Conservation (phyloP, 1,284 basidiomycete genomes). For the Apiotrichum veenhuisii region DNA sequence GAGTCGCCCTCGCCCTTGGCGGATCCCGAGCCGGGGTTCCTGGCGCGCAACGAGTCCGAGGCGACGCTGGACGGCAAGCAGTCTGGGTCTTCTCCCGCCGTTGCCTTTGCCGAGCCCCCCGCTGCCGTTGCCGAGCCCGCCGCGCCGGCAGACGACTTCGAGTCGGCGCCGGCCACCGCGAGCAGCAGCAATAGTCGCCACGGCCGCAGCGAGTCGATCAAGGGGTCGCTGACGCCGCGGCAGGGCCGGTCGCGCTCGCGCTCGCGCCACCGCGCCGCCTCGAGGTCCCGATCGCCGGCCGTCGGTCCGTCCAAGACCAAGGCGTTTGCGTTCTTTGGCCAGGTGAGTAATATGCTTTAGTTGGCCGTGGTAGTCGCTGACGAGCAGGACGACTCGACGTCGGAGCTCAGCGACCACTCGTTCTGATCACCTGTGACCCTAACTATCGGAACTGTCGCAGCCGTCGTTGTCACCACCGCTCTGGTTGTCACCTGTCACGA, state of each 20-base stretch:
- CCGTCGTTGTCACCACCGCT: neutral
- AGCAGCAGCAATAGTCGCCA: neutral
- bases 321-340: conserved; percentile 49
- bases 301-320: conserved; percentile 27
- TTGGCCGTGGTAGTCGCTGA: neutral
- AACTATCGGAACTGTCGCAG: neutral
- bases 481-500: neutral
- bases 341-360: conserved; percentile 8
- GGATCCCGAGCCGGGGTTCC: neutral
- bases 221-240: conserved; percentile 11
- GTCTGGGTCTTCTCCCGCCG: neutral
- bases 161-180: neutral
- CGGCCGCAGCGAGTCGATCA: neutral
- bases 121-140: neutral
- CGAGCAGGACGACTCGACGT: conserved; percentile 9
- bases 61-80: conserved; percentile 8
- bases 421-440: neutral
- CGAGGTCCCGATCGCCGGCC: conserved; percentile 1
- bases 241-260: conserved; percentile 12
- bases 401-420: conserved; percentile 9
- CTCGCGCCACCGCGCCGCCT: conserved; percentile 1
- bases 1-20: neutral
- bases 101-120: too few relatives aligned
- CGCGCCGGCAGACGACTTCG: neutral
- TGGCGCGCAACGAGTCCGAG: conserved; percentile 7